Percentiles rank a stretch among this genome's conserved stretches.
Conservation (phyloP, 2,329 filamentous ascomycete species). For the Penicillium polonicum region DNA sequence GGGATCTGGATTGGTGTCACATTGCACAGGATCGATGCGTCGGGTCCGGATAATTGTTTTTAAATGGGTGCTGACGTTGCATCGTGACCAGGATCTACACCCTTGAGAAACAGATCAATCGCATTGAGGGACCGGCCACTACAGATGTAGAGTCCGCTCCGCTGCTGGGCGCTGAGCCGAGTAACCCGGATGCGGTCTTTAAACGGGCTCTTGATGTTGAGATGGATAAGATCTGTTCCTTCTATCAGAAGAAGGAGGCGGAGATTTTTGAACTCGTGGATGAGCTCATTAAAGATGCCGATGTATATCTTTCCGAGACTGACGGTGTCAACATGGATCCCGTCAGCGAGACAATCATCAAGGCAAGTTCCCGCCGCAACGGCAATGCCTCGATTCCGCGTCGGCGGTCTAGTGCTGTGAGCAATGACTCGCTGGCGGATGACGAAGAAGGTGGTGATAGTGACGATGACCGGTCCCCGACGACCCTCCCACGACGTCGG, state of each 20-base stretch:
- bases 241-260: constrained; percentile 84
- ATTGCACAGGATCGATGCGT: constrained; percentile 18
- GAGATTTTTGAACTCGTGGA: constrained; percentile 82
- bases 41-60: constrained; percentile 6
- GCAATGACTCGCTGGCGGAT: constrained; percentile 50
- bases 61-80: constrained; percentile 9
- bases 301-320: constrained; percentile 62
- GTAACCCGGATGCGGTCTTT: constrained; percentile 79
- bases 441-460: constrained; percentile 54
- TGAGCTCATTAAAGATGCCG: constrained; percentile 71
- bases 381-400: constrained; percentile 22
- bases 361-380: constrained; percentile 32
- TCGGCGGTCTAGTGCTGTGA: constrained; percentile 48
- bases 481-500: constrained; percentile 10
- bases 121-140: constrained; percentile 50
- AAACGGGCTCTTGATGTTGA: constrained; percentile 78
- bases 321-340: constrained; percentile 46
- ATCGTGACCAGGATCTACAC: constrained; percentile 74
- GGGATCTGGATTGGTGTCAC: constrained; percentile 18
- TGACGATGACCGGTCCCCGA: constrained; percentile 55
- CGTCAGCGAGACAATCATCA: constrained; percentile 43
- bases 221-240: constrained; percentile 88
- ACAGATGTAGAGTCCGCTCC: constrained; percentile 82
- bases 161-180: constrained; percentile 61
- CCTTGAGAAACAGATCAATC: constrained; percentile 80